Conservation (phyloP, 306 rosid genomes). For the Clitoria ternatea region DNA sequence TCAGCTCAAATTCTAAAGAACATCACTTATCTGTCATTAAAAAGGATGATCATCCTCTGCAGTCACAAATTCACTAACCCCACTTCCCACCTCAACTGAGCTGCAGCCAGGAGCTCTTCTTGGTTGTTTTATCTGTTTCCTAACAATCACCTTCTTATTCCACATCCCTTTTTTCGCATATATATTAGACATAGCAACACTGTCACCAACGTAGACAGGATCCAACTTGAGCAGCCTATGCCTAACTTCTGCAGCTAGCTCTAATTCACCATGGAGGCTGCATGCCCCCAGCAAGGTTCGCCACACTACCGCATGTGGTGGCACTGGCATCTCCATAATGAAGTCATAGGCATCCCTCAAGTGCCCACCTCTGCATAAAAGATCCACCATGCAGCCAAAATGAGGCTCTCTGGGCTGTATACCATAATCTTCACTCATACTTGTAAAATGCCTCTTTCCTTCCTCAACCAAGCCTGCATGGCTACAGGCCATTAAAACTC, state of each 20-base stretch:
- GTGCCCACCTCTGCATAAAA: slow-evolving; percentile 52
- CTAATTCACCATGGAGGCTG: slow-evolving; percentile 42
- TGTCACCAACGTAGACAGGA: slow-evolving; percentile 49
- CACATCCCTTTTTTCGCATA: slow-evolving; percentile 58
- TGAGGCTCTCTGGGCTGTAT: slow-evolving; percentile 52
- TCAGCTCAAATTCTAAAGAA: slow-evolving; percentile 30
- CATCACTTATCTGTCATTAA: slow-evolving; percentile 29
- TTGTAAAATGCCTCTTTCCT: slow-evolving; percentile 51
- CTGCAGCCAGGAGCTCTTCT: slow-evolving; percentile 51
- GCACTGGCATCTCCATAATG: slow-evolving; percentile 35
- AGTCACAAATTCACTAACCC: slow-evolving; percentile 29
- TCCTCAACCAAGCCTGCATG: slow-evolving; percentile 63
- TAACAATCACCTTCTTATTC: slow-evolving; percentile 41
- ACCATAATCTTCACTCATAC: slow-evolving; percentile 45
- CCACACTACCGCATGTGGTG: slow-evolving; percentile 47
- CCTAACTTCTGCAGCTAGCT: slow-evolving; percentile 42
- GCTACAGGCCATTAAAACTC: slow-evolving; percentile 75
- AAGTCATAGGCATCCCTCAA: slow-evolving; percentile 49
- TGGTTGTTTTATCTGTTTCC: slow-evolving; percentile 38
- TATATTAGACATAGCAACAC: slow-evolving; percentile 59
- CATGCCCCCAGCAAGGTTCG: slow-evolving; percentile 57
- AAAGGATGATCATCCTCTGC: slow-evolving; percentile 29
- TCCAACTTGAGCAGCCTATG: slow-evolving; percentile 41
- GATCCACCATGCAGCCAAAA: slow-evolving; percentile 68
- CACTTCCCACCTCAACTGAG: slow-evolving; percentile 43